Conservation (phyloP, 768 basidiomycete genomes). For the Serpula lacrymans region DNA sequence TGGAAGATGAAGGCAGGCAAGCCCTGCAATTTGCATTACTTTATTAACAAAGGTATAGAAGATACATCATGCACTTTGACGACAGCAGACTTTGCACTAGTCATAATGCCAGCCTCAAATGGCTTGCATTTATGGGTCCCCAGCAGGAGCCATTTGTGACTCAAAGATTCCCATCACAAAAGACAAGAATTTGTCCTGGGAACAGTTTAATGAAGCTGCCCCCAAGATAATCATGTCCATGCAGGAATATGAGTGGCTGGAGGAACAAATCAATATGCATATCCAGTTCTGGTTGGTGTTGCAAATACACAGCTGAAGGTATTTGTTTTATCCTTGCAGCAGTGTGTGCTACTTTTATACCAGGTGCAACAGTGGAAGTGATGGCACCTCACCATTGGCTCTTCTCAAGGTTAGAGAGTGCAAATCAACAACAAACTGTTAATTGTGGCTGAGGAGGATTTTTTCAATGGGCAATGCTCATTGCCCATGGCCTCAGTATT, state of each 20-base stretch:
- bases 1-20: background rate
- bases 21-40: slow-evolving; percentile 7
- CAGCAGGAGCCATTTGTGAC: slow-evolving; percentile 1
- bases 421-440: background rate
- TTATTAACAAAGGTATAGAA: slow-evolving; percentile 11
- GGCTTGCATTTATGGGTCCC: slow-evolving; percentile 2
- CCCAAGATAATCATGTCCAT: slow-evolving; percentile 9
- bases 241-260: slow-evolving; percentile 4
- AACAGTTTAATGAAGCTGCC: slow-evolving; percentile 10
- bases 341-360: slow-evolving; percentile 10
- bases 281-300: slow-evolving; percentile 9
- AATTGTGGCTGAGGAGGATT: background rate
- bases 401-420: too few species aligned
- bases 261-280: slow-evolving; percentile 8
- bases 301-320: slow-evolving; percentile 4
- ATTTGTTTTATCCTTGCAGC: slow-evolving; percentile 5
- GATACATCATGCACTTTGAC: background rate
- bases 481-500: background rate
- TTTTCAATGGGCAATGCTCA: background rate
- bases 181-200: slow-evolving; percentile 9
- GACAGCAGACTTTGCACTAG: slow-evolving; percentile 4
- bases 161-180: background rate
- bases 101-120: background rate
- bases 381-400: too few species aligned
- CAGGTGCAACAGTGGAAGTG: slow-evolving; percentile 9